These are phyloP conservation scores for Endotrypanum monterogeii DNA, from an alignment of 208 protist genomes.

Conservation along the genomic window DNA sequence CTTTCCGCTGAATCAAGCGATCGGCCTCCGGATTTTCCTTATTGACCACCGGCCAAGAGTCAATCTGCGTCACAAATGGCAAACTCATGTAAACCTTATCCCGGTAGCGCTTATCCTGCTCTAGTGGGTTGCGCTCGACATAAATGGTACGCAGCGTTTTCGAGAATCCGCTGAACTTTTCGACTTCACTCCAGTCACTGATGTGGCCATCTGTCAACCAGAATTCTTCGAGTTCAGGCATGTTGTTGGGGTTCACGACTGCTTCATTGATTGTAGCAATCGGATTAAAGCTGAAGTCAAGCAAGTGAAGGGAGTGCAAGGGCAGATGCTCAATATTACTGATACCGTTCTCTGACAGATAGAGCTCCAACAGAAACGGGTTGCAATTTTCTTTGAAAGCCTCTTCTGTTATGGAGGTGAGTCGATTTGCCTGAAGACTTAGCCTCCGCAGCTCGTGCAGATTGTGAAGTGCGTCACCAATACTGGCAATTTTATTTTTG, in stretches of 20 bases:
- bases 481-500: slow-evolving; percentile 89
- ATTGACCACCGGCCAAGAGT: slow-evolving; percentile 90
- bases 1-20: slow-evolving; percentile 58
- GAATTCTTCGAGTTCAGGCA: slow-evolving; percentile 86
- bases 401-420: slow-evolving; percentile 65
- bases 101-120: slow-evolving; percentile 87
- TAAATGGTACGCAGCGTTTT: slow-evolving; percentile 84
- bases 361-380: slow-evolving; percentile 68
- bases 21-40: slow-evolving; percentile 83
- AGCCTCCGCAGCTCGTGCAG: slow-evolving; percentile 62
- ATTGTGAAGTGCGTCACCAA: slow-evolving; percentile 62
- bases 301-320: slow-evolving; percentile 48
- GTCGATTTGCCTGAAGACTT: slow-evolving; percentile 89
- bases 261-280: slow-evolving; percentile 70
- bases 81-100: slow-evolving; percentile 86
- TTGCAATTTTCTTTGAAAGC: slow-evolving; percentile 64
- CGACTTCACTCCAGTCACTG: slow-evolving; percentile 77
- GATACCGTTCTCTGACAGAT: slow-evolving; percentile 88
- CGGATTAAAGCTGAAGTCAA: slow-evolving; percentile 90
- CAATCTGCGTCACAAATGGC: slow-evolving; percentile 86
- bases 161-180: slow-evolving; percentile 65
- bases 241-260: slow-evolving; percentile 60
- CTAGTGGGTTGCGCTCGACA: slow-evolving; percentile 89
- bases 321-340: slow-evolving; percentile 64
- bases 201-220: slow-evolving; percentile 91